phyloP scores from a whole-genome alignment of 2,329 filamentous ascomycete genomes.

The Chaetoscypha palmicola region DNA sequence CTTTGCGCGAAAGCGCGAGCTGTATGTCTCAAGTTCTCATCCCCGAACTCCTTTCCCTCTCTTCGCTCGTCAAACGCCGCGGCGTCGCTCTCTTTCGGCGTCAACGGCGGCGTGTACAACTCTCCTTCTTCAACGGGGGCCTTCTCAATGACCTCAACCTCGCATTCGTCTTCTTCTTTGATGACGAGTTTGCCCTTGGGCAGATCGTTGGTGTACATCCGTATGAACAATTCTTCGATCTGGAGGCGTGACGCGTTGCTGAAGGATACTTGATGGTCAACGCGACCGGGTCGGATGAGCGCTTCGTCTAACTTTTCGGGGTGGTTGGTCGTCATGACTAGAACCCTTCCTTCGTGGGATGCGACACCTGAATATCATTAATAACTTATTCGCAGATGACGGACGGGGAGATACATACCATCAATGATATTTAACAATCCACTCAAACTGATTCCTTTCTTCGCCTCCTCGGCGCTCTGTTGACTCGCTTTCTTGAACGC shows the following conservation, averaged over 20 bases:
- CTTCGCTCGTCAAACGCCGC: slow-evolving; percentile 6
- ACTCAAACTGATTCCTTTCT: slow-evolving; percentile 48
- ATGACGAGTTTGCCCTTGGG: slow-evolving; percentile 6
- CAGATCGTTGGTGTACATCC: slow-evolving; percentile 20
- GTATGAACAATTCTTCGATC: background rate
- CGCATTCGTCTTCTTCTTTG: too few species aligned
- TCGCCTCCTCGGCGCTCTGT: slow-evolving; percentile 30
- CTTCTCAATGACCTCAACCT: background rate
- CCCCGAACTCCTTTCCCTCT: slow-evolving; percentile 14
- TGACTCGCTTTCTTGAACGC: slow-evolving; percentile 37
- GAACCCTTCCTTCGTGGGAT: slow-evolving; percentile 57
- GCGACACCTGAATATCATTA: slow-evolving; percentile 37
- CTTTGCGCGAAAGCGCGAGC: slow-evolving; percentile 44
- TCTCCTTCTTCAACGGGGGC: background rate
- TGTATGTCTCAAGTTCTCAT: too few species aligned
- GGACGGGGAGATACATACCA: slow-evolving; percentile 25
- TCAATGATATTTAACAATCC: slow-evolving; percentile 65
- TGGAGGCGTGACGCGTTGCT: slow-evolving; percentile 18
- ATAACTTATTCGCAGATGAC: background rate
- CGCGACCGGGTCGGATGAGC: slow-evolving; percentile 53
- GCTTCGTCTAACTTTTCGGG: slow-evolving; percentile 54
- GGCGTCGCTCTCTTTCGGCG: background rate
- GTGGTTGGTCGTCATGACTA: slow-evolving; percentile 67
- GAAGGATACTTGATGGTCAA: slow-evolving; percentile 55
- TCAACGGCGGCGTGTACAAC: background rate